Base-by-base conservation (phyloP, 768 basidiomycete species). In the Tephrocybe sp. region DNA sequence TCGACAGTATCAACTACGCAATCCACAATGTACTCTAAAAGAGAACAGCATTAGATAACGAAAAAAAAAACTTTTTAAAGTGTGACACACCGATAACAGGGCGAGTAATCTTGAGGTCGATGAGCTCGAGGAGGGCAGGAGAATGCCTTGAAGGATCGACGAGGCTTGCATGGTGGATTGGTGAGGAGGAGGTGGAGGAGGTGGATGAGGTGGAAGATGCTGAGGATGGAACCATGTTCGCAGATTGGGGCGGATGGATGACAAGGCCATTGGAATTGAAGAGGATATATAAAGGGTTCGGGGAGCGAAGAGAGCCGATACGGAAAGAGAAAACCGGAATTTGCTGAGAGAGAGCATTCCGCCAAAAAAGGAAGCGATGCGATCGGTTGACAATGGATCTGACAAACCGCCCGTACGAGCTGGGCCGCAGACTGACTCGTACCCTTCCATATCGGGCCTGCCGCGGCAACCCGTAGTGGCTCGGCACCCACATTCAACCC, bases 1-100 rank as follows among this genome's bases (percentile, higher is more conserved):
- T 88, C 85, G 47, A 89, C 88, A 0, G 87, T 84, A 53, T 89
- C 87, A 5, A 77, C 70, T 7, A 89, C 83, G 19, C 67, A 74
- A 65, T 89, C 85, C 12, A 87, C 78, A 49, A 85, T 70, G 67
- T 87, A 84, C 50, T 89, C 88, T 90, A 56, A 39, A 38, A 39
- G 39, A 2, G 42, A 36, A 52, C 13, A 54, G 58, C 16, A 26
- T 26, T 26, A 30, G 51, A 26, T 34, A 34, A 14, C 45, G 12
- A 8, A 9, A 6, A 17, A 26, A 9, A 33, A 32, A 7, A 33
- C 32, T n/a, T 17, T 23, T 23, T 20, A 48, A 30, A 22, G 39
- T 13, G n/a, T 4, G 3, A 78, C 84, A 39, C 58, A 89, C 88
- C 85, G 47, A 87, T 80, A 63, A 90, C 66, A 26, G 76, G 73